Evolutionary conservation across 1,284 basidiomycete species (phyloP).

Genomic region (Microstroma glucosiphilum): DNA sequence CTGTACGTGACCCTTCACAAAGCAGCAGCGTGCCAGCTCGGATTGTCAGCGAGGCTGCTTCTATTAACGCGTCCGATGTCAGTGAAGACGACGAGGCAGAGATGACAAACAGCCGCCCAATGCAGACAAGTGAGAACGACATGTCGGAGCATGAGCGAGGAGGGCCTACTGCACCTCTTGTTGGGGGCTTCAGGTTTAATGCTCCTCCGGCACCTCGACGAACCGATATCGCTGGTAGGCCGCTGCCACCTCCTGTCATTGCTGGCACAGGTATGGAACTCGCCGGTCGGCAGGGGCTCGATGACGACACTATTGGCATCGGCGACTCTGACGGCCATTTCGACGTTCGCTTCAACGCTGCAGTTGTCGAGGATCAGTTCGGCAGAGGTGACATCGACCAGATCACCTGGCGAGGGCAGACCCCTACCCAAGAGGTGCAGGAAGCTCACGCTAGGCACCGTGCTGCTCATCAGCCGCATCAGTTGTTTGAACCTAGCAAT

Average conservation of each 20-base stretch:
- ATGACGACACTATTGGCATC: constrained; percentile 22
- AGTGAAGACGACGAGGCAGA: constrained; percentile 27
- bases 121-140: neutral
- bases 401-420: constrained; percentile 27
- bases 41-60: neutral
- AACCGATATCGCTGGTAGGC: constrained; percentile 33
- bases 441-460: no score
- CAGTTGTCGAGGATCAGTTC: constrained; percentile 30
- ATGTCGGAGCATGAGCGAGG: constrained; percentile 11
- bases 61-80: neutral
- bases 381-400: constrained; percentile 38
- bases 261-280: constrained; percentile 25
- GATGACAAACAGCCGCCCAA: constrained; percentile 14
- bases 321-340: neutral
- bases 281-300: constrained; percentile 26
- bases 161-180: neutral
- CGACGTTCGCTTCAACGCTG: constrained; percentile 8
- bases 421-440: constrained; percentile 5
- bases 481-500: no score
- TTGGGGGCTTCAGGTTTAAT: neutral
- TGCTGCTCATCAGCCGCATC: no score
- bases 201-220: constrained; percentile 23
- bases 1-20: neutral
- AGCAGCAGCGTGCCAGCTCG: neutral
- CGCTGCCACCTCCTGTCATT: constrained; percentile 44